Evolutionary conservation across 1,284 basidiomycete species (phyloP).

Genomic region (Austropuccinia psidii): DNA sequence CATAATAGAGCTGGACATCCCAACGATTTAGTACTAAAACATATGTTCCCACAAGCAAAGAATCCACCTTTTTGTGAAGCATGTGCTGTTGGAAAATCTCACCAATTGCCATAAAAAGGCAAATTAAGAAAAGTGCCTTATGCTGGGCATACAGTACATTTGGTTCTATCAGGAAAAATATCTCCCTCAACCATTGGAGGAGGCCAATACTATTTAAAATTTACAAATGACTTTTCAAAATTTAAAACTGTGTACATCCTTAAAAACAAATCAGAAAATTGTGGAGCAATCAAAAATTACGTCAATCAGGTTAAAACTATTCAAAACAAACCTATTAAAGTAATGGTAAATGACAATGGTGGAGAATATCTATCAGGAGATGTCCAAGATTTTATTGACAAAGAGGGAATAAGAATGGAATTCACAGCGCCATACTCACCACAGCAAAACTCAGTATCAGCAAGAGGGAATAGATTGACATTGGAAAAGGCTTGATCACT

Average conservation of each 20-base stretch:
- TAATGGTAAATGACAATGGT: too few relatives aligned
- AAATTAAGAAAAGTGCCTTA: not conserved
- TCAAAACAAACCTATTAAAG: too few relatives aligned
- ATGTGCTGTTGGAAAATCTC: not conserved
- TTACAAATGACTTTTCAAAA: not conserved
- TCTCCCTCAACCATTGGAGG: not conserved
- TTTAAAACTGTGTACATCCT: not conserved
- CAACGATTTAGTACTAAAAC: not conserved
- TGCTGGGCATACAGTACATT: too few relatives aligned
- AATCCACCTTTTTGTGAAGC: not conserved
- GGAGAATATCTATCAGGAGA: too few relatives aligned
- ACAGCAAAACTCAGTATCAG: too few relatives aligned
- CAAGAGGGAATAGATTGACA: too few relatives aligned
- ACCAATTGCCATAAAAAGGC: not conserved
- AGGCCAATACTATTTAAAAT: constrained; percentile 4
- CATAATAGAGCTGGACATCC: not conserved
- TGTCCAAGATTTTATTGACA: too few relatives aligned
- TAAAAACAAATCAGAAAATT: constrained; percentile 6
- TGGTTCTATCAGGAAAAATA: constrained; percentile 5
- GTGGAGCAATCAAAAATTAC: too few relatives aligned
- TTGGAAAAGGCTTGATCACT: too few relatives aligned
- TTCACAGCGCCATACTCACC: too few relatives aligned
- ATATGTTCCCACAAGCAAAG: not conserved
- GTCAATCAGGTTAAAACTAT: too few relatives aligned
- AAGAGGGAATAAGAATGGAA: too few relatives aligned